Conservation (phyloP, 352 stramenopile genomes). For the Pythium aquatile region DNA sequence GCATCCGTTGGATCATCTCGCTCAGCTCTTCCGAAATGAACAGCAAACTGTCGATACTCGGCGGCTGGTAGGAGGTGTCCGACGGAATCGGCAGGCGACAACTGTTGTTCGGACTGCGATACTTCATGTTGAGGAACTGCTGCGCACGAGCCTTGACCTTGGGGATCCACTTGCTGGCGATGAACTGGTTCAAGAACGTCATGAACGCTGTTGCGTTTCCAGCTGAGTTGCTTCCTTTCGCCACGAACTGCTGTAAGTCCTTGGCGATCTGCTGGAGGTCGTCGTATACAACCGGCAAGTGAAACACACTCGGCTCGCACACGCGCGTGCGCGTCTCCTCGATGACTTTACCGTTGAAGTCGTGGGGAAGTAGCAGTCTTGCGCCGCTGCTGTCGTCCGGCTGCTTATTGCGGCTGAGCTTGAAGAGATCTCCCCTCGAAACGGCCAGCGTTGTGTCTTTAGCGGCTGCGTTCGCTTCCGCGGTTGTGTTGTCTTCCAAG, state of each 20-base stretch:
- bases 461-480: conserved; percentile 16
- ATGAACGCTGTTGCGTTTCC: conserved; percentile 34
- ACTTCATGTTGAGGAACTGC: conserved; percentile 61
- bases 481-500: conserved; percentile 41
- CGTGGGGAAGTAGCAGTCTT: conserved; percentile 24
- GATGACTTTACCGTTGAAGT: conserved; percentile 25
- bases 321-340: conserved; percentile 38
- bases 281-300: conserved; percentile 70
- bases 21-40: conserved; percentile 64
- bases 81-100: conserved; percentile 58
- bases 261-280: conserved; percentile 63
- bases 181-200: conserved; percentile 65
- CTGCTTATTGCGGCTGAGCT: conserved; percentile 61
- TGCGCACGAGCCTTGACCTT: conserved; percentile 71
- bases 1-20: conserved; percentile 74
- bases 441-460: conserved; percentile 27
- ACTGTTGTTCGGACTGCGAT: conserved; percentile 39
- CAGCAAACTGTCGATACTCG: conserved; percentile 74
- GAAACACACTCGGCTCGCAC: conserved; percentile 74
- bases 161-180: conserved; percentile 71
- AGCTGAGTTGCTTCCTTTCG: background rate
- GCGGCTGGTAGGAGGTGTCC: conserved; percentile 73
- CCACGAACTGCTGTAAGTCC: conserved; percentile 54
- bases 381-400: conserved; percentile 29
- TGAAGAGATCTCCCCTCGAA: conserved; percentile 42